Percentiles rank a stretch among this genome's conserved stretches.
phyloP scores from a whole-genome alignment of 2,329 filamentous ascomycete genomes.

The Fusarium tupiense region DNA sequence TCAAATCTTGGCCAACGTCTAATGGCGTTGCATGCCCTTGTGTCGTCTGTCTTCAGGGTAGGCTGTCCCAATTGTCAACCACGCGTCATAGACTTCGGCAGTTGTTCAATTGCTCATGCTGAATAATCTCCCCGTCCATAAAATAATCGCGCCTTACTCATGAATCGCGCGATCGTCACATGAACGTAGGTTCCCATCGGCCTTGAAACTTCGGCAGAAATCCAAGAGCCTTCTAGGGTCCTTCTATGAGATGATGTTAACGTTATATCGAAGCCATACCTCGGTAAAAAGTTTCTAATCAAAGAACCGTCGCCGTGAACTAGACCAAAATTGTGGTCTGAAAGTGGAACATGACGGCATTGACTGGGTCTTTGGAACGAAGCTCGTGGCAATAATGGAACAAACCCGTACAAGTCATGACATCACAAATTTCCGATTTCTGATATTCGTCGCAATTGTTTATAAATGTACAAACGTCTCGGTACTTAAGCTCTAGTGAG shows the following conservation, averaged over 20 bases:
- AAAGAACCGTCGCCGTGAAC: neutral
- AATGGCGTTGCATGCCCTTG: neutral
- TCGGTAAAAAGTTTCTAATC: neutral
- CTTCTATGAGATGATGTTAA: neutral
- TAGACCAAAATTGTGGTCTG: neutral
- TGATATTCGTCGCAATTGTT: neutral
- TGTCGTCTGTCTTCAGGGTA: neutral
- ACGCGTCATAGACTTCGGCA: slow-evolving; percentile 8
- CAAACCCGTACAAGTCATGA: slow-evolving; percentile 1
- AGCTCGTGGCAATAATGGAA: neutral
- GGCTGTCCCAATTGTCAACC: neutral
- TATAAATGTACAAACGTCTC: neutral
- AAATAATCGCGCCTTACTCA: too few species aligned
- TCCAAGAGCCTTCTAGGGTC: neutral
- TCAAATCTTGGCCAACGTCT: neutral
- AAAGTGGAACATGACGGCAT: slow-evolving; percentile 27
- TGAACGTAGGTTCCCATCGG: neutral
- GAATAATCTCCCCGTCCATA: neutral
- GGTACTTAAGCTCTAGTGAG: rapidly evolving
- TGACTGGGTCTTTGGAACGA: neutral
- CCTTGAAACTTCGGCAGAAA: neutral
- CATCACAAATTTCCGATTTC: slow-evolving; percentile 6
- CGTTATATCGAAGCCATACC: neutral
- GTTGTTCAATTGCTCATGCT: neutral
- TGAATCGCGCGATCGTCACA: neutral